Evolutionary conservation across 352 stramenopile species (phyloP).

Genomic region (Globisporangium middletonii): DNA sequence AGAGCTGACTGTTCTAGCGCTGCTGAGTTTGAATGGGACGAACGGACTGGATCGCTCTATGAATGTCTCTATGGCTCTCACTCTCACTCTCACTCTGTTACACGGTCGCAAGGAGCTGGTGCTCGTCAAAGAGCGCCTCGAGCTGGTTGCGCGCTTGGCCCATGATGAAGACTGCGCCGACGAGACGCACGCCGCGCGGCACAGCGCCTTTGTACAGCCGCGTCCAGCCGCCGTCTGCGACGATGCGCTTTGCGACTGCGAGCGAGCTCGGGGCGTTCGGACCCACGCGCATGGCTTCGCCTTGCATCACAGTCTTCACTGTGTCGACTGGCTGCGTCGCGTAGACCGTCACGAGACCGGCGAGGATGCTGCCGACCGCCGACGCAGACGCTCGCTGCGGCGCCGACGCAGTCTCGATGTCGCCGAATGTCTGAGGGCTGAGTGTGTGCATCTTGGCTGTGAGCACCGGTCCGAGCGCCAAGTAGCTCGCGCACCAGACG

Average conservation of each 20-base stretch:
- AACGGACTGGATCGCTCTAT: too few relatives aligned
- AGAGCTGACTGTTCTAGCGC: too few relatives aligned
- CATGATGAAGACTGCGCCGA: conserved; percentile 82
- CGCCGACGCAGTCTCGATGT: conserved; percentile 34
- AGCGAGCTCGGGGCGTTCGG: conserved; percentile 32
- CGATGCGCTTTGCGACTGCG: conserved; percentile 39
- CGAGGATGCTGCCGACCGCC: conserved; percentile 55
- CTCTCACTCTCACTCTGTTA: conserved; percentile 1
- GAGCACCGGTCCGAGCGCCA: conserved; percentile 71
- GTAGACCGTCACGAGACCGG: conserved; percentile 67
- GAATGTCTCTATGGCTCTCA: too few relatives aligned
- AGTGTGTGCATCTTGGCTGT: conserved; percentile 51
- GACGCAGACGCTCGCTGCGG: conserved; percentile 63
- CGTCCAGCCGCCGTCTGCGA: conserved; percentile 35
- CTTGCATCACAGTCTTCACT: conserved; percentile 84
- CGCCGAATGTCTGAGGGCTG: conserved; percentile 50
- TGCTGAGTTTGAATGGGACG: too few relatives aligned
- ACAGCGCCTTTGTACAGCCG: conserved; percentile 70
- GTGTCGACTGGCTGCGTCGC: conserved; percentile 80
- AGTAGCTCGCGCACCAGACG: conserved; percentile 72
- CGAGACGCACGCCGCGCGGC: conserved; percentile 66
- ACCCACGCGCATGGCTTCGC: conserved; percentile 49
- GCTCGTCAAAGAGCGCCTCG: conserved; percentile 65
- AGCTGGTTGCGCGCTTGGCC: conserved; percentile 63
- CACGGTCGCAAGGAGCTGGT: conserved; percentile 38